Conservation (phyloP, 2,329 filamentous ascomycete genomes). For the Leptographium lundbergii region DNA sequence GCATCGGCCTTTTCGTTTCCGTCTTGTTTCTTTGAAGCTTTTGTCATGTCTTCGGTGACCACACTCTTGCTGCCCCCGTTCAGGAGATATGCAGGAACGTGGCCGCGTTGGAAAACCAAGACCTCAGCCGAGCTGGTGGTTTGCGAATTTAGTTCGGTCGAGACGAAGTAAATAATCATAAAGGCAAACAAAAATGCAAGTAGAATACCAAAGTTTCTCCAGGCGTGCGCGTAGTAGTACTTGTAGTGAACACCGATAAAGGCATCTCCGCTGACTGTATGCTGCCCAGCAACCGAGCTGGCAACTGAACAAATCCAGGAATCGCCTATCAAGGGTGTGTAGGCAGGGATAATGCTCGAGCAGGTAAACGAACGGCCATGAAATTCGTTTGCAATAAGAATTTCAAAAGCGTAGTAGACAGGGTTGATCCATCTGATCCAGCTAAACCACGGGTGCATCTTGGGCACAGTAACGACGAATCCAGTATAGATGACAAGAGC, state of each 20-base stretch:
- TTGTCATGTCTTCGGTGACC: background rate
- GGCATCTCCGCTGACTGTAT: conserved; percentile 40
- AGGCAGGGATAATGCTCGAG: conserved; percentile 24
- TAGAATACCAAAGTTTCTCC: conserved; percentile 53
- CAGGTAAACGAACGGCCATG: conserved; percentile 46
- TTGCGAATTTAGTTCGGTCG: conserved; percentile 32
- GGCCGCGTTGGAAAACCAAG: conserved; percentile 6
- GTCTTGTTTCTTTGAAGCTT: background rate
- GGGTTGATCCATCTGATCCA: conserved; percentile 78
- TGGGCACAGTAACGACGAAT: conserved; percentile 46
- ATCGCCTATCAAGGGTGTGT: conserved; percentile 19
- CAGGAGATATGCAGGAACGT: conserved; percentile 56
- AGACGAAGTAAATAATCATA: conserved; percentile 38
- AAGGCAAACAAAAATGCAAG: conserved; percentile 42
- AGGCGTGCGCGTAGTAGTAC: conserved; percentile 49
- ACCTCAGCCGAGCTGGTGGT: conserved; percentile 4
- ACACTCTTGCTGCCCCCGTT: background rate
- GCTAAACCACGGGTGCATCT: conserved; percentile 68
- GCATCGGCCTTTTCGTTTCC: background rate
- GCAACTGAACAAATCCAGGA: conserved; percentile 45
- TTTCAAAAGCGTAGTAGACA: conserved; percentile 67
- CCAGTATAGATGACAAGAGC: conserved; percentile 60
- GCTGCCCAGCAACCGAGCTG: conserved; percentile 42
- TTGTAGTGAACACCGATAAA: conserved; percentile 42
- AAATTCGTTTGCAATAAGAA: conserved; percentile 75